Evolutionary conservation across 352 stramenopile genomes (phyloP).

Genomic region (Pythium sp.): DNA sequence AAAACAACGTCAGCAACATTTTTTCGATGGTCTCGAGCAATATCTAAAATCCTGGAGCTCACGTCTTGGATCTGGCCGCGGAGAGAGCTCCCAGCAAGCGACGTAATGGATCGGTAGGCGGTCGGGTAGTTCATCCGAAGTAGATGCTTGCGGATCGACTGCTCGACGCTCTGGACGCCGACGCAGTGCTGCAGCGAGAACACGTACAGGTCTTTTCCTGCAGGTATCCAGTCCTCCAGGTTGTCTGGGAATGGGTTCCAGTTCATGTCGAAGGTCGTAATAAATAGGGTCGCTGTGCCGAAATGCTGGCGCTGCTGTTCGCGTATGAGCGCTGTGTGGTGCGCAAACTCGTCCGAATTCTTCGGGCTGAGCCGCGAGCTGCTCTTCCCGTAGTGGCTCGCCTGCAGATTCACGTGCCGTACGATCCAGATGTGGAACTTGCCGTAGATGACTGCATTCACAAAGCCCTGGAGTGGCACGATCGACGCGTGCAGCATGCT

Average conservation of each 20-base stretch:
- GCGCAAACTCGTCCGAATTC: conserved; percentile 39
- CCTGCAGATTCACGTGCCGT: conserved; percentile 47
- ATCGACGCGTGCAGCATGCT: conserved; percentile 75
- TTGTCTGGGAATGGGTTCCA: conserved; percentile 65
- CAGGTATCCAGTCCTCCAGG: conserved; percentile 70
- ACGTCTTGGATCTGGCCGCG: conserved; percentile 66
- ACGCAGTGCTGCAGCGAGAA: conserved; percentile 79
- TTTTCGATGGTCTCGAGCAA: not conserved
- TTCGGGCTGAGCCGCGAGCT: conserved; percentile 42
- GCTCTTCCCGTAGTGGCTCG: conserved; percentile 25
- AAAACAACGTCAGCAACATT: not conserved
- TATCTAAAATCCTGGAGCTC: conserved; percentile 17
- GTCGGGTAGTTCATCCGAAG: conserved; percentile 79
- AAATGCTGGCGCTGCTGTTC: conserved; percentile 58
- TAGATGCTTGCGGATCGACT: conserved; percentile 66
- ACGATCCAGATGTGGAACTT: conserved; percentile 84
- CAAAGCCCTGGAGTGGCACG: conserved; percentile 79
- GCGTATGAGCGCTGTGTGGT: conserved; percentile 28
- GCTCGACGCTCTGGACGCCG: conserved; percentile 61
- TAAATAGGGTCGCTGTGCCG: conserved; percentile 72
- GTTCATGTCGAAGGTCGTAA: conserved; percentile 84
- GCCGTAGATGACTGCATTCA: conserved; percentile 84
- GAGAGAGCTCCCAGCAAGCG: conserved; percentile 62
- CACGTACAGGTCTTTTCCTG: conserved; percentile 77
- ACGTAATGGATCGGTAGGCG: conserved; percentile 75